Evolutionary conservation across 2,329 filamentous ascomycete genomes (phyloP), one percentile per base, ranked within the genome.

Genomic region (Huntiella omanensis): DNA sequence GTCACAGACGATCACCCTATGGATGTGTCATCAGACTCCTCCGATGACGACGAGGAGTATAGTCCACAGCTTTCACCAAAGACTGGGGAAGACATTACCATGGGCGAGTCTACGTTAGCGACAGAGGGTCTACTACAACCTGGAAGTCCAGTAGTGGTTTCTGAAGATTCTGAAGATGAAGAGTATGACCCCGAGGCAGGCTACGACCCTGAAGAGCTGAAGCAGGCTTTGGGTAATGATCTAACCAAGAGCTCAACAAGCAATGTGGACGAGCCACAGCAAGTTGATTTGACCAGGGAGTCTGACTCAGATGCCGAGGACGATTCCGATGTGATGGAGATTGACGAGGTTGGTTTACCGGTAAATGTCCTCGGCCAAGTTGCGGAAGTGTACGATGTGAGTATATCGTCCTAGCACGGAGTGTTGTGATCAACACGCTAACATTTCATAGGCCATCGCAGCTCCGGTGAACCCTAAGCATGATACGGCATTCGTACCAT

Each of bases 401-500:
- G 22, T 28, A 7, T 28, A 28, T 28, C 8, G 22, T 12, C 8
- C 15, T 10, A n/a, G n/a, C 10, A 35, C 22, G 13, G 19, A 16
- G 19, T 38, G 12, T 28, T 44, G 22, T 34, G 38, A 37, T 35
- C 45, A 17, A 37, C 11, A 4, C 4, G n/a, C 16, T 16, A 12
- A 33, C 33, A 36, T 34, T 11, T n/a, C n/a, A 34, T 22, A 48
- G 46, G 41, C 40, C 8, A 22, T 48, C 12, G 46, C 22, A 7
- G 6, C 22, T 10, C 22, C 22, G 22, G 22, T 28, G n/a, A 50
- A 50, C 17, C 45, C 48, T 12, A 4, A 17, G 5, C 44, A 47
- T 50, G 36, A 40, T 15, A 41, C 33, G 13, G 43, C 53, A 28
- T 64, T 62, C 48, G 47, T 60, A 33, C 77, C 85, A 2, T 98